Evolutionary conservation across 345 rosid genomes (phyloP).

Genomic region (Microthlaspi erraticum): DNA sequence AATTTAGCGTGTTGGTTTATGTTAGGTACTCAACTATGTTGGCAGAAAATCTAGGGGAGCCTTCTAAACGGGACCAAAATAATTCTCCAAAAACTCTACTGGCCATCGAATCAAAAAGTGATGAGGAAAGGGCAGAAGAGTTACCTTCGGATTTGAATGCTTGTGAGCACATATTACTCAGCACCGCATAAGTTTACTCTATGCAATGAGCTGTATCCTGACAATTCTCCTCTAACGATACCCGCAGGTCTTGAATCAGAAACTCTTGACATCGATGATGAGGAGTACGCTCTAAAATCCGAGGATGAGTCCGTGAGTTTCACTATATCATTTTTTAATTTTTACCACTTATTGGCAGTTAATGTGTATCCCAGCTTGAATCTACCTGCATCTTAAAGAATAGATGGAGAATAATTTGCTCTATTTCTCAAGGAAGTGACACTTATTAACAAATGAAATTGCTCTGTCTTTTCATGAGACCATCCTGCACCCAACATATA

Average conservation of each 20-base stretch:
- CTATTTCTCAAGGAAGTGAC: conserved; percentile 11
- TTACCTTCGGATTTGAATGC: conserved; percentile 45
- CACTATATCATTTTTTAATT: conserved; percentile 4
- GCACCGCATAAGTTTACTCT: conserved; percentile 18
- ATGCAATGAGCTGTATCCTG: conserved; percentile 32
- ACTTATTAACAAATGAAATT: conserved; percentile 7
- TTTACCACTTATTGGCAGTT: conserved; percentile 15
- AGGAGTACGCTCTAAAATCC: conserved; percentile 64
- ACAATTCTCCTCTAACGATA: conserved; percentile 23
- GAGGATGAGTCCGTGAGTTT: conserved; percentile 80
- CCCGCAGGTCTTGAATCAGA: conserved; percentile 54
- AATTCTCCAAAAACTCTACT: conserved; percentile 42
- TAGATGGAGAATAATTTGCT: conserved; percentile 1
- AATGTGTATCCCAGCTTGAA: conserved; percentile 26
- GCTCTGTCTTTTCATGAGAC: conserved; percentile 6
- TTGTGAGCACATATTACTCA: conserved; percentile 54
- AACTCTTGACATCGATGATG: conserved; percentile 65
- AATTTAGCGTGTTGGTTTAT: conserved; percentile 30
- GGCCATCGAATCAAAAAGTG: conserved; percentile 44
- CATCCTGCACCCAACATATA: conserved; percentile 24
- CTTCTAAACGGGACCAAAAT: conserved; percentile 50
- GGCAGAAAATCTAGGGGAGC: conserved; percentile 92
- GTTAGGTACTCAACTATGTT: conserved; percentile 98
- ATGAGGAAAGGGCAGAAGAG: conserved; percentile 42
- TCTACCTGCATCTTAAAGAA: conserved; percentile 8